Base-by-base conservation (phyloP, 129 eudicot genomes). In the Centella asiatica region DNA sequence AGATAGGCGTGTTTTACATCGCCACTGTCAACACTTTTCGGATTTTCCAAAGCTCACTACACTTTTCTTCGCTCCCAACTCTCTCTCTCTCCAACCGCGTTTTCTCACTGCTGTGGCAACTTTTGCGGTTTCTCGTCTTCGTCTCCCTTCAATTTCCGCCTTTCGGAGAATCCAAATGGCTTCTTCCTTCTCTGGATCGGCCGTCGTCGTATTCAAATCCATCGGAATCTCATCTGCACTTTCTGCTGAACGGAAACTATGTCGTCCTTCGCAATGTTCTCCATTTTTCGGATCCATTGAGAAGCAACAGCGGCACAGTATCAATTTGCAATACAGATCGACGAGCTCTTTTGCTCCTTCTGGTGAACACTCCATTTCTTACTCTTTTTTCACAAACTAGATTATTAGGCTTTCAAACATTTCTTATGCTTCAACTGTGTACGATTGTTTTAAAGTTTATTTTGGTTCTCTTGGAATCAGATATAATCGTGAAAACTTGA, bases 131-230 rank as follows among this genome's bases (percentile, higher is more conserved):
- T 36, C 69, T 55, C 76, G 66, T 12, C 47, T 12, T 40, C 63
- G 57, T 65, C 73, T 70, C 56, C 42, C 69, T 54, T 65, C 73
- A 15, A 6, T 15, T 23, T n/a, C 71, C 18, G 34, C 53, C 31
- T 39, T 56, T 52, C 66, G 66, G 54, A 62, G 72, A 19, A 53
- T 80, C 62, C 46, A 34, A 34, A 80, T 80, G 86, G 77, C 85
- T 32, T 49, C 85, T 29, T 69, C 85, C 44, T 64, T 84, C 26
- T 67, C 87, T 70, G 95, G 95, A 82, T 81, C 87, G 54, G 82
- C 85, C 64, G 73, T 73, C 56, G 82, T 11, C 52, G 82, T 72
- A 6, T 64, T 71, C 68, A 78, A 71, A 60, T 77, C 81, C 74
- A 36, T 73, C 53, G 81, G 67, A 47, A 32, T 68, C 60, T 66